Evolutionary conservation across 140 eudicot genomes (phyloP), one percentile per base, ranked within the genome.

Genomic region (Erigeron philadelphicus): DNA sequence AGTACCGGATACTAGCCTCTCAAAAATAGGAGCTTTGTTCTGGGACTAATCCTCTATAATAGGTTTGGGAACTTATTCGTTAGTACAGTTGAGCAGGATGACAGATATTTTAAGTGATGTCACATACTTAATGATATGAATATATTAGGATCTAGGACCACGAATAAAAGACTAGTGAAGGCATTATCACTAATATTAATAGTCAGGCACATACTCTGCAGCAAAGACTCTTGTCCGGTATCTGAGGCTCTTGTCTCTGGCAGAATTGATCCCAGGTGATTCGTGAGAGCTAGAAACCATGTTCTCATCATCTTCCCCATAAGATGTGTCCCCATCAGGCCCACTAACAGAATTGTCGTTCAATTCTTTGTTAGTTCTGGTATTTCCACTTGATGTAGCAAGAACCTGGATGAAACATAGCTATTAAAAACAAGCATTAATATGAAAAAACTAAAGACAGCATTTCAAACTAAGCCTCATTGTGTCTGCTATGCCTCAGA

Each of bases 171-270:
- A 9, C 54, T 40, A 49, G 60, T 12, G 59, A 64, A 23, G 42
- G 59, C 40, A 35, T 72, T 35, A 43, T 23, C 69, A 59, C 19
- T 12, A 9, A 68, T 67, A 23, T 61, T 49, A 35, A 48, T 23
- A 53, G 50, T 60, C 15, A 55, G 59, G 52, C 11, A 49, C 35
- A 31, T 89, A 93, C 98, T 89, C 98, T 19, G 96, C 95, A 63
- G 98, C 98, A 81, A 93, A 93, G 66, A 93, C 98, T 80, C 95
- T 81, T 62, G 98, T 93, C 71, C 96, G 82, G 71, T 89, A 93
- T 88, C 98, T 83, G 79, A 93, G 96, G 80, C 85, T 87, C 81
- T 83, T 83, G 62, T 80, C 93, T 72, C 83, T 85, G 70, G 76
- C 63, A 59, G 83, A 19, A 69, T 67, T 76, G 38, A 73, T 73